Base-by-base conservation (phyloP, 2,329 filamentous ascomycete species). In the Neopestalotiopsis rosae region DNA sequence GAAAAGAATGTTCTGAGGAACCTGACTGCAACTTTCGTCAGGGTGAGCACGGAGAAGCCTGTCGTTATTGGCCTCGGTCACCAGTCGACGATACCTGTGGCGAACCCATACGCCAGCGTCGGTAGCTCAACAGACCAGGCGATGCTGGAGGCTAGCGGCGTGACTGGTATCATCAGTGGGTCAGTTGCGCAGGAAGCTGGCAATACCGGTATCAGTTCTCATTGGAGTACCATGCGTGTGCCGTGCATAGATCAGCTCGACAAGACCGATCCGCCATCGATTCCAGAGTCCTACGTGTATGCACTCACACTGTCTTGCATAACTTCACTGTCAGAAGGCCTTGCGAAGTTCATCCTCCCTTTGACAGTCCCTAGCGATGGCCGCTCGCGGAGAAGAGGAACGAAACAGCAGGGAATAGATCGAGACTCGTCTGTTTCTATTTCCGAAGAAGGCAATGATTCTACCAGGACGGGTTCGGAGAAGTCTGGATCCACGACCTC, bases 211-310 rank as follows among this genome's bases (percentile, higher is more conserved):
- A 95, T 99, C 76, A 97, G 94, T 80, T 90, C 88, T 3, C 93
- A 97, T 76, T 98, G 94, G 94, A 99, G 96, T 79, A 88, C 91
- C 13, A 88, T 97, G 70, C 89, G 94, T 64, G 92, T 94, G 12
- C 92, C 94, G 5, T 97, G 94, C 76, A 94, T 98, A 70, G 96
- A 99, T 74, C 94, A 97, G 72, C 88, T 98, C 24, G 96, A 99
- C 81, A 99, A 98, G 79, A 89, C 90, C 0, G 95, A 97, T 62
- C 88, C 95, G 0, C 94, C 95, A 4, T 75, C 84, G 0, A 88
- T 97, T 28, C 96, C 96, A 0, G 95, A 98, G 70, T 97, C 96
- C 0, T 99, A 99, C 76, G 88, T 97, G 7, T 98, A 98, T 81
- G 94, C 92, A 71, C 85, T 99, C 62, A 93, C 95, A 1, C 82